These are phyloP conservation scores for Termitomyces sp. DNA, from an alignment of 768 basidiomycete species.

Conservation along the genomic window DNA sequence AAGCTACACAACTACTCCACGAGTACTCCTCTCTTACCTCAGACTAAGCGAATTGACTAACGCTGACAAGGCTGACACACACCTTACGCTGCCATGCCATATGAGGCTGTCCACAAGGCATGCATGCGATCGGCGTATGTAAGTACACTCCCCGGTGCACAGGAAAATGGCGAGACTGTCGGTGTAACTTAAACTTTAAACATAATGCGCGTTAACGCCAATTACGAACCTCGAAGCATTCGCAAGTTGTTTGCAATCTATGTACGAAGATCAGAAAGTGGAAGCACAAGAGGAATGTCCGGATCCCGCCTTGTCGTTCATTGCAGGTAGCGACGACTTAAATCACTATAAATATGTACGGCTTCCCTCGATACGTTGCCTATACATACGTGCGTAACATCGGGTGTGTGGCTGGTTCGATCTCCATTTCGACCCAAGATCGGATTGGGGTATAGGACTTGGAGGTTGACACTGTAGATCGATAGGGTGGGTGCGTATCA, in stretches of 20 bases:
- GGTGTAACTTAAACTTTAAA: background rate
- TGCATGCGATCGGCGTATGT: background rate
- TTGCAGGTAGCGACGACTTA: background rate
- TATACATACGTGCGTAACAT: background rate
- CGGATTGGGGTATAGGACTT: background rate
- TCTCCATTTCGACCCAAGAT: background rate
- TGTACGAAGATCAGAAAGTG: background rate
- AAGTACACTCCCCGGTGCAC: background rate
- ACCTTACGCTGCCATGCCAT: background rate
- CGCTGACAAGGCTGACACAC: background rate
- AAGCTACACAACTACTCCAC: background rate
- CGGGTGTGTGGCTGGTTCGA: background rate
- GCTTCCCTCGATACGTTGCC: background rate
- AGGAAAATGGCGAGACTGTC: background rate
- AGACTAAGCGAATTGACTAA: background rate
- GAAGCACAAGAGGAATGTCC: background rate
- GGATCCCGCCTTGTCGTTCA: no score
- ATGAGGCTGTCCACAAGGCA: background rate
- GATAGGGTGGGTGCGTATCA: slow-evolving; percentile 1
- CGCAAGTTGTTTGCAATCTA: background rate
- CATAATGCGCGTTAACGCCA: background rate
- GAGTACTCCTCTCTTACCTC: background rate
- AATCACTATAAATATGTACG: background rate
- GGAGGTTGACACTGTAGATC: background rate
- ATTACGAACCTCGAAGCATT: background rate